phyloP scores from a whole-genome alignment of 495 filamentous ascomycete genomes.

The Hypoxylon trugodes region DNA sequence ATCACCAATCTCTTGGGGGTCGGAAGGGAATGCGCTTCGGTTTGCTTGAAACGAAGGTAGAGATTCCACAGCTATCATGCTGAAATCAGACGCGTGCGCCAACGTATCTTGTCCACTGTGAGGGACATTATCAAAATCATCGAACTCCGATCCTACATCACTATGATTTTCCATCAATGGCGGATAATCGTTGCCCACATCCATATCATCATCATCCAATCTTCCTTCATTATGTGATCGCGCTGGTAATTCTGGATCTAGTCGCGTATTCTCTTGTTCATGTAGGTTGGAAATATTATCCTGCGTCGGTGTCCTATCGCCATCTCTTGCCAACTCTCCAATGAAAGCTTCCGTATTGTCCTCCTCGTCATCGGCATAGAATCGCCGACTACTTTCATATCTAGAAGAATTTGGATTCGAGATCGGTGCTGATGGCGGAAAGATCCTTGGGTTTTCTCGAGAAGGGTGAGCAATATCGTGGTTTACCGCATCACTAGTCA shows the following conservation, averaged over 20 bases:
- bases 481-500: constrained; percentile 6
- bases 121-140: constrained; percentile 17
- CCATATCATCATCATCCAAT: constrained; percentile 21
- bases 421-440: neutral
- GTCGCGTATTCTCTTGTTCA: neutral
- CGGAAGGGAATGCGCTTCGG: constrained; percentile 42
- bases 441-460: constrained; percentile 1
- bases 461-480: neutral
- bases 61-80: constrained; percentile 57
- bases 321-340: constrained; percentile 17
- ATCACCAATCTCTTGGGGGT: constrained; percentile 51
- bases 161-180: constrained; percentile 38
- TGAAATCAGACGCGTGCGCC: constrained; percentile 57
- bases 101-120: constrained; percentile 50
- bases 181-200: constrained; percentile 30
- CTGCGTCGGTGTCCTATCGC: constrained; percentile 22
- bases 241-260: constrained; percentile 7
- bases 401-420: neutral
- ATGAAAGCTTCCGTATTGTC: constrained; percentile 35
- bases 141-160: constrained; percentile 38
- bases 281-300: constrained; percentile 14
- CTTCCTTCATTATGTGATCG: constrained; percentile 26
- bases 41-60: constrained; percentile 52
- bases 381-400: constrained; percentile 9
- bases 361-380: constrained; percentile 44